Conservation (phyloP, 257 asterid genomes). For the Leptodermis oblonga region DNA sequence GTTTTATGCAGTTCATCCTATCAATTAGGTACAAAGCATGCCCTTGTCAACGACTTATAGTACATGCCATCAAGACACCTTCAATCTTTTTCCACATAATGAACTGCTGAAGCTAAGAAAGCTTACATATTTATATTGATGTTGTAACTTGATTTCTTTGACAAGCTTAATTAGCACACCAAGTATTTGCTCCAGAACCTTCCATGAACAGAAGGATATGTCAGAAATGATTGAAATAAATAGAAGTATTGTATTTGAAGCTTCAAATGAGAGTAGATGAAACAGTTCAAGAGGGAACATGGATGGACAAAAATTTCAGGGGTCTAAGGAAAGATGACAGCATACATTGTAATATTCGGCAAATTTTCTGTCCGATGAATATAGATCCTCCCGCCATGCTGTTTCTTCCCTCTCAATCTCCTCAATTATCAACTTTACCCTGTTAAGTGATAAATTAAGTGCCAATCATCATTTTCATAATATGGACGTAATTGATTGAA, state of each 20-base stretch:
- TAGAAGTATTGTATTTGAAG: constrained; percentile 3
- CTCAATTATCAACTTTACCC: constrained; percentile 87
- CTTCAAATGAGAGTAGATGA: constrained; percentile 10
- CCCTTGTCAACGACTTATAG: constrained; percentile 7
- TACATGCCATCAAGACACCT: background rate
- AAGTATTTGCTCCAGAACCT: constrained; percentile 99
- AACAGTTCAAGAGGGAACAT: constrained; percentile 15
- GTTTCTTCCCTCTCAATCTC: constrained; percentile 98
- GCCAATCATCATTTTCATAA: constrained; percentile 1
- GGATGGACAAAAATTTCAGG: constrained; percentile 7
- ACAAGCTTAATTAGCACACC: constrained; percentile 97
- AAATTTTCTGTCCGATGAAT: constrained; percentile 94
- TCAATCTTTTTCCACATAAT: background rate
- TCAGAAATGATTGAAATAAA: background rate
- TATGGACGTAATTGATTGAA: background rate
- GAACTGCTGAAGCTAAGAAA: constrained; percentile 4
- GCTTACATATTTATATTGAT: constrained; percentile 95
- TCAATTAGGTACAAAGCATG: constrained; percentile 19
- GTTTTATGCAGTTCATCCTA: constrained; percentile 94
- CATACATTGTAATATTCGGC: constrained; percentile 86
- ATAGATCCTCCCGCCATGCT: constrained; percentile 84
- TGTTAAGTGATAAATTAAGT: constrained; percentile 33
- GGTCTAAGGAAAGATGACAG: constrained; percentile 7
- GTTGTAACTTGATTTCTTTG: constrained; percentile 88
- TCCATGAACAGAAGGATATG: constrained; percentile 26